phyloP scores from a whole-genome alignment of 306 rosid species.

The Corylus avellana region DNA sequence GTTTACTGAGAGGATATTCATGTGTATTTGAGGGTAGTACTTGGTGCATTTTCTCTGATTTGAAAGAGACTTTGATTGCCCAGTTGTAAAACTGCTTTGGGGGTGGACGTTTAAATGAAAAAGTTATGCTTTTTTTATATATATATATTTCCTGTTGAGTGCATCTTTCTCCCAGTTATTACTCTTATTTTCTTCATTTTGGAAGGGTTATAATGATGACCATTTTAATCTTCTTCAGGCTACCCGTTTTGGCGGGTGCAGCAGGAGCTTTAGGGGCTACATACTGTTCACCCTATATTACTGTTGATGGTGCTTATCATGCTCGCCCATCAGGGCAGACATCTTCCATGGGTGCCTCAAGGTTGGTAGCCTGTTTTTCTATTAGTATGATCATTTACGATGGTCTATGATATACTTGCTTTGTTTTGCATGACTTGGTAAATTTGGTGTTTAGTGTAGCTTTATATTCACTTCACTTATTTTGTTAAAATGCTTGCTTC shows the following conservation, averaged over 20 bases:
- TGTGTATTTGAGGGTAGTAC: neutral
- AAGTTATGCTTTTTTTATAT: neutral
- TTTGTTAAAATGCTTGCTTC: neutral
- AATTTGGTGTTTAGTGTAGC: neutral
- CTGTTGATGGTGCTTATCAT: constrained; percentile 80
- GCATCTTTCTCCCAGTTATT: neutral
- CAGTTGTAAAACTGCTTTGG: neutral
- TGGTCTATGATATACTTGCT: neutral
- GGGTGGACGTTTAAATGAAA: neutral
- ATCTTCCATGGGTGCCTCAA: constrained; percentile 55
- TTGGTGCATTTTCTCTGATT: constrained; percentile 3
- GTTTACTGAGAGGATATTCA: neutral
- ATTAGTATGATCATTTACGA: neutral
- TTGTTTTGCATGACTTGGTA: neutral
- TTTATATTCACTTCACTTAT: neutral
- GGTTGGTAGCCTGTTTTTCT: constrained; percentile 39
- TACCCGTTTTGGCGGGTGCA: constrained; percentile 94
- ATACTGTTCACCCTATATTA: constrained; percentile 79
- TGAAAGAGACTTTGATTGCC: neutral
- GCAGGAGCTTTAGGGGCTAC: constrained; percentile 87
- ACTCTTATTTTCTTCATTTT: neutral
- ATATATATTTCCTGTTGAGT: neutral
- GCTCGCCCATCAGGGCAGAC: constrained; percentile 76
- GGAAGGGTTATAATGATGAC: neutral
- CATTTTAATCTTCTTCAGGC: constrained; percentile 50